Evolutionary conservation across 225 moss, liverwort and hornwort species (phyloP), one percentile per base, ranked within the genome.

Genomic region (Antitrichia curtipendula): DNA sequence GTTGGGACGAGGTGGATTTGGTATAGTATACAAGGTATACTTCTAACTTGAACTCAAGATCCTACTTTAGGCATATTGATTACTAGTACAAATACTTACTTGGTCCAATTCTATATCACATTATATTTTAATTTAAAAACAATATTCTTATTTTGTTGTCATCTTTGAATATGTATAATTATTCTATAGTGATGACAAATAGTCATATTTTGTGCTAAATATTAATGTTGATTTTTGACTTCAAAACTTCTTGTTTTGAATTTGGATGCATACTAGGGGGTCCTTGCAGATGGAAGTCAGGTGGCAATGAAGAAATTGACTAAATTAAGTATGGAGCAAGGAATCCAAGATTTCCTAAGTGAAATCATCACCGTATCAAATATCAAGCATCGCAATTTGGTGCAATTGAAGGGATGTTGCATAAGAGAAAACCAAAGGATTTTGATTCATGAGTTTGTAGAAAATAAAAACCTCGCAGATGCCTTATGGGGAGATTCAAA

Each of bases 61-160:
- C 23, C 8, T 63, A 7, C 1, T 24, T 32, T 14, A 7, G 8
- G 5, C 4, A 25, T 36, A 27, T 47, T 36, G 24, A 11, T 7
- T 38, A 7, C 3, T 15, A 16, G 0, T 9, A 4, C 2, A 38
- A n/a, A 38, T 7, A 56, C 4, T 10, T 7, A 56, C 5, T 27
- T 38, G 3, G 2, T 56, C 56, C 12, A 16, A 38, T 36, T 36
- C 2, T 23, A 34, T 36, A 23, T 14, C 0, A 14, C 52, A 1
- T 14, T 23, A 8, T 2, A 9, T 38, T 0, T 27, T 7, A 11
- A 25, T 38, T 78, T 16, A 0, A 27, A 27, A 56, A 38, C 17
- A 27, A n/a, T 38, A n/a, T 17, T 17, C 0, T 0, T 27, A 7
- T 27, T 76, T 19, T 8, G 0, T 25, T 1, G 2, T 10, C 16